Conservation (phyloP, 2,329 filamentous ascomycete species). For the Alternaria brassicicola region DNA sequence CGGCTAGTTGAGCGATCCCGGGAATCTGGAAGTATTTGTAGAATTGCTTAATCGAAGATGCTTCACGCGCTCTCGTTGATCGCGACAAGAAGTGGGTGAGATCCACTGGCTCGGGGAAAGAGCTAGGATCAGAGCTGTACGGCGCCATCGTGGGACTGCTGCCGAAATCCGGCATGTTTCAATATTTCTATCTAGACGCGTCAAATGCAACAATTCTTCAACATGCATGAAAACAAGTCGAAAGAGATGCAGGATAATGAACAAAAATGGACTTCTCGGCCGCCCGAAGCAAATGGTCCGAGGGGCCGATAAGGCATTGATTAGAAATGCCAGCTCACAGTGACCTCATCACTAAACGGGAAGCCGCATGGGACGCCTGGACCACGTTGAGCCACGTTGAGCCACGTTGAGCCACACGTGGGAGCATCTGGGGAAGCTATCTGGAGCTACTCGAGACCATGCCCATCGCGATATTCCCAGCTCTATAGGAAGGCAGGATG, state of each 20-base stretch:
- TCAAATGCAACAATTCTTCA: conserved; percentile 10
- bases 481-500: neutral
- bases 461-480: neutral
- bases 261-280: conserved; percentile 12
- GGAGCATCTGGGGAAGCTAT: neutral
- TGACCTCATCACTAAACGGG: conserved; percentile 26
- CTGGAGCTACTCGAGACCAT: neutral
- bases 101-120: conserved; percentile 65
- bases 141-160: conserved; percentile 28
- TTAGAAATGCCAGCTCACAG: conserved; percentile 33
- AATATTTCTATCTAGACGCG: neutral
- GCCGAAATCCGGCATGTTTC: neutral
- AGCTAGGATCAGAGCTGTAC: conserved; percentile 31
- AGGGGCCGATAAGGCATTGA: conserved; percentile 29
- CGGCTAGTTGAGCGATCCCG: conserved; percentile 66
- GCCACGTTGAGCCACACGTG: conserved; percentile 6
- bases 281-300: conserved; percentile 16
- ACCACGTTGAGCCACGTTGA: conserved; percentile 17
- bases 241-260: neutral
- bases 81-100: conserved; percentile 80
- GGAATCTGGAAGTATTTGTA: conserved; percentile 81
- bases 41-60: conserved; percentile 76
- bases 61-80: conserved; percentile 67
- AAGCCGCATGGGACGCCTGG: conserved; percentile 7
- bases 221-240: conserved; percentile 12